A percentile compares a stretch with the other conserved stretches of the same genome.
phyloP scores from a whole-genome alignment of 2,329 filamentous ascomycete species.

The Colletotrichum gloeosporioides region DNA sequence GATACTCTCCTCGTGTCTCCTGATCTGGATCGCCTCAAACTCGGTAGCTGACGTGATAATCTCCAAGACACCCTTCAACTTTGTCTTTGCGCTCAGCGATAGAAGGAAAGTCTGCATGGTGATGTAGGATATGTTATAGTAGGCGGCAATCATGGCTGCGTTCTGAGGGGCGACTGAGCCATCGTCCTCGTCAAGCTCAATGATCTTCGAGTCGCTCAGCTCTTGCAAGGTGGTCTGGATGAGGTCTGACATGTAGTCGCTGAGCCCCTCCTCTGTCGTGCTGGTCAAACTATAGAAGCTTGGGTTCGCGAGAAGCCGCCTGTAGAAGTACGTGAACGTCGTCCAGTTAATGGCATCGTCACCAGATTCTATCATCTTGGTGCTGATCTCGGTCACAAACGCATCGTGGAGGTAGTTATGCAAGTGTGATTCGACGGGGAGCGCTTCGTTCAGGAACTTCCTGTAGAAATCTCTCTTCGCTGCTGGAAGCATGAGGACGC shows the following conservation, averaged over 20 bases:
- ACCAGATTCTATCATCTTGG: conserved; percentile 91
- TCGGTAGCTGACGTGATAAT: conserved; percentile 97
- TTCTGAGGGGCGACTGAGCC: conserved; percentile 89
- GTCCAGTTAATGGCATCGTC: conserved; percentile 99
- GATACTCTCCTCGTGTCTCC: conserved; percentile 87
- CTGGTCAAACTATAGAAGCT: conserved; percentile 93
- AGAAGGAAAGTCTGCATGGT: conserved; percentile 99
- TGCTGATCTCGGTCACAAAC: conserved; percentile 96
- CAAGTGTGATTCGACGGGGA: conserved; percentile 94
- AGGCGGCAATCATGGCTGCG: conserved; percentile 96
- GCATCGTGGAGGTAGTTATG: conserved; percentile 93
- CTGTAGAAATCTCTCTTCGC: conserved; percentile 98
- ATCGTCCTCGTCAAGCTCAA: conserved; percentile 94
- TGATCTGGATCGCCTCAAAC: conserved; percentile 93
- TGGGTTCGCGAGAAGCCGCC: conserved; percentile 90
- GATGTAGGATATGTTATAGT: conserved; percentile 99
- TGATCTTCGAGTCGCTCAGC: conserved; percentile 89
- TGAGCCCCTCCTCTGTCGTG: conserved; percentile 91
- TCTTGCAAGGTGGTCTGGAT: conserved; percentile 94
- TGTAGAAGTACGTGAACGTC: conserved; percentile 98
- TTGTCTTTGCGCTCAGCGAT: conserved; percentile 86
- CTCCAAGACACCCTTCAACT: conserved; percentile 95
- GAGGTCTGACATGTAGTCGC: conserved; percentile 90
- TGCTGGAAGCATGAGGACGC: conserved; percentile 94
- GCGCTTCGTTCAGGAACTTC: conserved; percentile 95